Percentiles rank a stretch among this genome's conserved stretches.
These are phyloP conservation scores for Erythrophleum fordii DNA, from an alignment of 306 rosid genomes.

Conservation along the genomic window DNA sequence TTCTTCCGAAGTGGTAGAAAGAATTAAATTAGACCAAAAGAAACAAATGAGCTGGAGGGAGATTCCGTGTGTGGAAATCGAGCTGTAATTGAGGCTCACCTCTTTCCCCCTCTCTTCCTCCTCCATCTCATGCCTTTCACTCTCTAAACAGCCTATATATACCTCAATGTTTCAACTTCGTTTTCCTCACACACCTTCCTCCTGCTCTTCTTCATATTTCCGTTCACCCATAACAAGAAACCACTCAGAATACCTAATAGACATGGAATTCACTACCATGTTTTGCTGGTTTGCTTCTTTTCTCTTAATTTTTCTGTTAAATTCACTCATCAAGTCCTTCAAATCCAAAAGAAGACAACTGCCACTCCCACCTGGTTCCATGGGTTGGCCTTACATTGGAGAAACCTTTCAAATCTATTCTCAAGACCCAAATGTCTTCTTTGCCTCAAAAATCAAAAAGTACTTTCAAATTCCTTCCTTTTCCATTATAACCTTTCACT, in stretches of 20 bases:
- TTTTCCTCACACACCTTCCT: slow-evolving; percentile 33
- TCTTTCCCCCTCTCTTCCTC: slow-evolving; percentile 42
- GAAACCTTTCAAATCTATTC: slow-evolving; percentile 97
- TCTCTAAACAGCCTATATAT: slow-evolving; percentile 41
- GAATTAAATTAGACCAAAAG: slow-evolving; percentile 39
- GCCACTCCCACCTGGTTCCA: slow-evolving; percentile 89
- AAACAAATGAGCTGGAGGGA: slow-evolving; percentile 64
- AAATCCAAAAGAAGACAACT: slow-evolving; percentile 33
- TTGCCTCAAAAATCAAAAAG: slow-evolving; percentile 73
- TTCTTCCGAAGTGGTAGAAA: not conserved
- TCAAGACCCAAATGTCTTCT: slow-evolving; percentile 93
- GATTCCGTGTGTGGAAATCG: slow-evolving; percentile 64
- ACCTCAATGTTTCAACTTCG: slow-evolving; percentile 22
- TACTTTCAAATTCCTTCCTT: slow-evolving; percentile 1
- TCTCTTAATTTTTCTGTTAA: slow-evolving; percentile 39
- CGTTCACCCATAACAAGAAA: not conserved
- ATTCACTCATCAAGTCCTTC: slow-evolving; percentile 46
- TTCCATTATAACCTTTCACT: not conserved
- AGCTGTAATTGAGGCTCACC: slow-evolving; percentile 51
- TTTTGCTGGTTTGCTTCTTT: slow-evolving; percentile 35
- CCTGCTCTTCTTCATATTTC: slow-evolving; percentile 12
- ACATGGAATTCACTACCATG: slow-evolving; percentile 47
- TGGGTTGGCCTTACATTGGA: slow-evolving; percentile 95
- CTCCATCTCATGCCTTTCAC: not conserved
- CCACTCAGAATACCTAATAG: not conserved